Percentiles rank a stretch among this genome's conserved stretches.
phyloP scores from a whole-genome alignment of 345 rosid genomes.

The Arabidopsis arenosa region DNA sequence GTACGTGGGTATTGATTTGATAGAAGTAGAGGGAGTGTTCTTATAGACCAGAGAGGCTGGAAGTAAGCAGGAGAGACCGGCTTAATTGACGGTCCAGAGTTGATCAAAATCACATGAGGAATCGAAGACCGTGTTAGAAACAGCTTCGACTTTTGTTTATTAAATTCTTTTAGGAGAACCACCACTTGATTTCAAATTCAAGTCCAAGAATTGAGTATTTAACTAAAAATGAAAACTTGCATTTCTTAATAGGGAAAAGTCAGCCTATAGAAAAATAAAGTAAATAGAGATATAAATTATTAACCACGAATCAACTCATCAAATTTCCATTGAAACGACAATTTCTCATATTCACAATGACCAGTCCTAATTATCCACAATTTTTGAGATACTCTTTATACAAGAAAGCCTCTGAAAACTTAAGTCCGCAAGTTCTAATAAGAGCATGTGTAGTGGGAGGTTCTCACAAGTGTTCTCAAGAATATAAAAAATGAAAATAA shows the following conservation, averaged over 20 bases:
- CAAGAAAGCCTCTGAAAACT: too few relatives aligned
- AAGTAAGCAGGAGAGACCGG: conserved; percentile 40
- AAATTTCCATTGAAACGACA: too few relatives aligned
- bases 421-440: too few relatives aligned
- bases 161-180: background rate
- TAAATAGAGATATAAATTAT: background rate
- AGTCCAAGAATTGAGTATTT: conserved; percentile 10
- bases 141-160: conserved; percentile 42
- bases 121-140: conserved; percentile 38
- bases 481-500: too few relatives aligned
- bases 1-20: background rate
- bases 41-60: conserved; percentile 31
- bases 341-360: too few relatives aligned
- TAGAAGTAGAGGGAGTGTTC: conserved; percentile 37
- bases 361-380: too few relatives aligned
- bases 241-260: background rate
- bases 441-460: too few relatives aligned
- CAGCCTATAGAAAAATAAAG: background rate
- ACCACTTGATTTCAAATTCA: conserved; percentile 6
- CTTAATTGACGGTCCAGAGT: conserved; percentile 30
- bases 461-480: too few relatives aligned
- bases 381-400: too few relatives aligned
- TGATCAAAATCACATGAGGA: conserved; percentile 37
- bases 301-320: background rate
- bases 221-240: background rate